A percentile compares a stretch with the other conserved stretches of the same genome.
Conservation (phyloP, 1,139 yeast species). For the Hyphopichia fennica region DNA sequence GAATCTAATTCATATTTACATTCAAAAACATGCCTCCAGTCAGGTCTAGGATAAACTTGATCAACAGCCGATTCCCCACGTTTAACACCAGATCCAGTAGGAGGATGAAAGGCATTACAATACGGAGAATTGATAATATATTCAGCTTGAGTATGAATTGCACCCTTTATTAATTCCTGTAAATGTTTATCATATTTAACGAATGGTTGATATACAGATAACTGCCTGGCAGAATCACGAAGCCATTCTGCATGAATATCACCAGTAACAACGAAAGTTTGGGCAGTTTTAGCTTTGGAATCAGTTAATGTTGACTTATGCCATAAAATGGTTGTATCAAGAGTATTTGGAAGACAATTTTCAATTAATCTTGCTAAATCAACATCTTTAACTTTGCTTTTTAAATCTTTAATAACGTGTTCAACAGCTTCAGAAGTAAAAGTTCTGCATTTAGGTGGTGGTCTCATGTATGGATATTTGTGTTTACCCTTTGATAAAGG, state of each 20-base stretch:
- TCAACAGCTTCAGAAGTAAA: constrained; percentile 67
- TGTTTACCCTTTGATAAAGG: constrained; percentile 53
- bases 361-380: constrained; percentile 78
- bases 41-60: constrained; percentile 65
- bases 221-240: constrained; percentile 82
- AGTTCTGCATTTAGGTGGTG: constrained; percentile 69
- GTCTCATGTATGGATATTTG: constrained; percentile 72
- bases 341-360: constrained; percentile 82
- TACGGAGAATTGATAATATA: constrained; percentile 67
- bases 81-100: constrained; percentile 56
- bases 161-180: constrained; percentile 63
- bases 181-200: constrained; percentile 51
- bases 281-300: constrained; percentile 20
- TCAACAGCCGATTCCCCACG: constrained; percentile 61
- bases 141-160: constrained; percentile 75
- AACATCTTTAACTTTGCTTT: constrained; percentile 47
- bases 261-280: constrained; percentile 77
- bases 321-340: constrained; percentile 86
- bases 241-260: constrained; percentile 91
- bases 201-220: constrained; percentile 72
- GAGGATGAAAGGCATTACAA: constrained; percentile 92
- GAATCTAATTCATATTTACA: constrained; percentile 91
- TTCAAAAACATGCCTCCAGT: constrained; percentile 75
- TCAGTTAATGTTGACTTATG: constrained; percentile 31
- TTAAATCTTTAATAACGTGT: constrained; percentile 54